A percentile compares a stretch with the other conserved stretches of the same genome.
These are phyloP conservation scores for Coemansia biformis DNA, from an alignment of 192 early-diverging fungal species.

Conservation along the genomic window DNA sequence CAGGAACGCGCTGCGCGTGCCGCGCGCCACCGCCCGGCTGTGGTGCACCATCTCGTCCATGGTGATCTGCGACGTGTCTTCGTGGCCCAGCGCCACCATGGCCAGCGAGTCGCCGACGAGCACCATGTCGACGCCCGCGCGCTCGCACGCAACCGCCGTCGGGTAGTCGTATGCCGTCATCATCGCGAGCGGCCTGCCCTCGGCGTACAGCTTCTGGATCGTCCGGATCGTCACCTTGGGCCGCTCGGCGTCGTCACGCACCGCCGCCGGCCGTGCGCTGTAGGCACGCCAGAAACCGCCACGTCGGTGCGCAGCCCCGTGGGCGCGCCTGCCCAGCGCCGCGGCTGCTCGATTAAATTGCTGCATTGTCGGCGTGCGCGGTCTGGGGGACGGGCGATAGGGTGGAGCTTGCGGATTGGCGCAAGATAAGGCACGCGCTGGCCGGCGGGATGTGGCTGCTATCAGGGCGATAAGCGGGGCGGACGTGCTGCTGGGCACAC, in stretches of 20 bases:
- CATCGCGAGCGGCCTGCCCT: constrained; percentile 75
- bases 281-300: constrained; percentile 20
- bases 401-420: background rate
- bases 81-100: constrained; percentile 93
- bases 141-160: constrained; percentile 75
- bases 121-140: constrained; percentile 76
- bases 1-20: constrained; percentile 69
- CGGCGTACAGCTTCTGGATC: constrained; percentile 65
- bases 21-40: constrained; percentile 80
- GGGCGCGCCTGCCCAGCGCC: constrained; percentile 1
- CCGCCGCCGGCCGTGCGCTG: constrained; percentile 31
- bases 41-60: constrained; percentile 98
- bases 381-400: too few species aligned
- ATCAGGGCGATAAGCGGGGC: too few species aligned
- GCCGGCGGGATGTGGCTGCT: too few species aligned
- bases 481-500: too few species aligned
- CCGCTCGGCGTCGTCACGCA: constrained; percentile 19
- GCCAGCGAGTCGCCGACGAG: constrained; percentile 95
- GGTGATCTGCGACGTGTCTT: constrained; percentile 78
- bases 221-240: constrained; percentile 85
- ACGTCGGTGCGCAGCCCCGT: background rate
- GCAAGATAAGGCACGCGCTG: too few species aligned
- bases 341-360: background rate
- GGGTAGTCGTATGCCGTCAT: constrained; percentile 99
- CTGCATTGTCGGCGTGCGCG: too few species aligned